Percentiles rank a stretch among this genome's conserved stretches.
These are phyloP conservation scores for Aspergillus sp. DNA, from an alignment of 2,329 filamentous ascomycete species.

Conservation along the genomic window DNA sequence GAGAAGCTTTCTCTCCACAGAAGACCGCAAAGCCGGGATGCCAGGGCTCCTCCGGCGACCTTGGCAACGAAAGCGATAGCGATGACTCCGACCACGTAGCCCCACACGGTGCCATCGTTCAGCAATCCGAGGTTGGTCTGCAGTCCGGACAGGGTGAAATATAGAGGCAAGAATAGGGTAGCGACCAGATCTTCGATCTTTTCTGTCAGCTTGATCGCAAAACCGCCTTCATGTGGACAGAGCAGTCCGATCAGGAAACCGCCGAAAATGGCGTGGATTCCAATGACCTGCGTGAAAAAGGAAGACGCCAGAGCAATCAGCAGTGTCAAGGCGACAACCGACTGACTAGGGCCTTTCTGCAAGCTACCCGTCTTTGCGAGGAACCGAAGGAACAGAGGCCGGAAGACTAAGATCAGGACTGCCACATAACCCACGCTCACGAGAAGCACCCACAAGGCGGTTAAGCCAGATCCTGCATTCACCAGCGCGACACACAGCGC, in stretches of 20 bases:
- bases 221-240: slow-evolving; percentile 84
- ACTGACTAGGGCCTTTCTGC: slow-evolving; percentile 83
- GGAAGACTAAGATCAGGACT: slow-evolving; percentile 70
- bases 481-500: slow-evolving; percentile 91
- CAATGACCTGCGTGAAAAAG: slow-evolving; percentile 88
- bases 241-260: slow-evolving; percentile 88
- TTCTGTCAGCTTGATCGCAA: slow-evolving; percentile 86
- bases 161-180: slow-evolving; percentile 81
- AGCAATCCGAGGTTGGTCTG: slow-evolving; percentile 85
- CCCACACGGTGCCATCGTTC: slow-evolving; percentile 80
- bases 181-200: slow-evolving; percentile 92
- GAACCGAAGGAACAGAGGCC: slow-evolving; percentile 72
- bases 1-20: slow-evolving; percentile 88
- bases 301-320: slow-evolving; percentile 74
- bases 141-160: slow-evolving; percentile 88
- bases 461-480: slow-evolving; percentile 78
- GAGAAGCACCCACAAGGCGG: slow-evolving; percentile 81
- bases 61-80: slow-evolving; percentile 81
- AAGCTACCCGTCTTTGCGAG: slow-evolving; percentile 73
- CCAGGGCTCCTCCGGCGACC: slow-evolving; percentile 76
- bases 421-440: slow-evolving; percentile 72
- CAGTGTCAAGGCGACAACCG: slow-evolving; percentile 78
- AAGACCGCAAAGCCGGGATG: slow-evolving; percentile 72
- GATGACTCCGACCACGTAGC: slow-evolving; percentile 81
- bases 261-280: slow-evolving; percentile 91